Evolutionary conservation across 352 stramenopile species (phyloP), one percentile per base, ranked within the genome.

Genomic region (Phytopythium aichiense): DNA sequence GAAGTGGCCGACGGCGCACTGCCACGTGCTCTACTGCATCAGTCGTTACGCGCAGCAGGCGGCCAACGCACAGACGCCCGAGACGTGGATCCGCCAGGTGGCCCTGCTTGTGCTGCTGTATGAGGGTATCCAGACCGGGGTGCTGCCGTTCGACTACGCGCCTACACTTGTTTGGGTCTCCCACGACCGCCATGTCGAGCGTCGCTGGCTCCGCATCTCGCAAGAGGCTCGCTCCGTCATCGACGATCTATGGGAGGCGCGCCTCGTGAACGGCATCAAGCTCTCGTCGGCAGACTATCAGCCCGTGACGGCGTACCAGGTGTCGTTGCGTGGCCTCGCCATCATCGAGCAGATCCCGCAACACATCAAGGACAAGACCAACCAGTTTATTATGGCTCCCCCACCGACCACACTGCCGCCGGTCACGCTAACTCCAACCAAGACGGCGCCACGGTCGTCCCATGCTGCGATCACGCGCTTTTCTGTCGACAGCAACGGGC

Each of bases 191-290:
- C 74, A 91, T 20, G 86, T 79, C 4, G 81, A 92, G 43, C 79
- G 80, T 0, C 69, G 70, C 11, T 97, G 91, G 81, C 78, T 98
- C 30, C 97, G 96, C 65, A 79, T 98, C 37, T 97, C 92, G 7
- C 93, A 98, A 66, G 95, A 99, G 68, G 95, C 92, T 45, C 97
- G 98, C 72, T 97, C 88, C 6, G 94, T 98, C 56, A 87, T 99
- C 60, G 96, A 99, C 68, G 96, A 98, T 61, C 76, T 98, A 22
- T 93, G 89, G 61, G 95, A 99, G 64, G 93, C 96, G 58, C 88
- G 98, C 56, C 86, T 99, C n/a, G 70, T 99, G 54, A 98, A 97
- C 64, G 94, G 91, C 22, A 83, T 98, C 45, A 97, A 98, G 66
- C 88, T 98, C 61, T 95, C 89, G 16, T 97, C 91, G 0, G 67